Conservation (phyloP, 2,329 filamentous ascomycete genomes). For the Cladosporium cucumerinum region DNA sequence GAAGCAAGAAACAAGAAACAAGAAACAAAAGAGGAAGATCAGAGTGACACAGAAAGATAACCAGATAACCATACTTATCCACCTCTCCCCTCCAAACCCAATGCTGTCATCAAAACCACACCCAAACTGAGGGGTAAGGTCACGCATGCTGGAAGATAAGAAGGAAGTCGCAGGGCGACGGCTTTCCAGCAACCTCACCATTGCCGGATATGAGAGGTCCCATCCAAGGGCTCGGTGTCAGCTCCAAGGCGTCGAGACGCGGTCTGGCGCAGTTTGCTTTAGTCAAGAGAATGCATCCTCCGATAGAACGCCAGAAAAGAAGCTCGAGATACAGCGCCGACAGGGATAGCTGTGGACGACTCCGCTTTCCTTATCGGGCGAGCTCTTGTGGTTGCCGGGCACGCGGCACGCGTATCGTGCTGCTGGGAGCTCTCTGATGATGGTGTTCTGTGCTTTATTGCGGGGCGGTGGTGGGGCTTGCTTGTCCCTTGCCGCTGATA, state of each 20-base stretch:
- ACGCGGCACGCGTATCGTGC: neutral
- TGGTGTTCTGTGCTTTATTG: neutral
- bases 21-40: neutral
- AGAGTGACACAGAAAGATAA: neutral
- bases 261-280: neutral
- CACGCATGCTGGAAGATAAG: conserved; percentile 2
- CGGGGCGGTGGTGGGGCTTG: neutral
- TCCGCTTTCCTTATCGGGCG: conserved; percentile 12
- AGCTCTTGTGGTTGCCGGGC: neutral
- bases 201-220: neutral
- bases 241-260: neutral
- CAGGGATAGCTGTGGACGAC: neutral
- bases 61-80: conserved; percentile 1
- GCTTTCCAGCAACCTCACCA: neutral
- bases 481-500: neutral
- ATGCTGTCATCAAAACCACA: conserved; percentile 11
- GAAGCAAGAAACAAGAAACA: neutral
- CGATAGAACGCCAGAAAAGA: neutral
- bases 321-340: neutral
- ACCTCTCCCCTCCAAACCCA: neutral
- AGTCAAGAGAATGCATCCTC: neutral
- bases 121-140: conserved; percentile 13
- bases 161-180: neutral
- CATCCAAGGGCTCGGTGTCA: neutral
- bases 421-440: conserved; percentile 4